Evolutionary conservation across 2,329 filamentous ascomycete genomes (phyloP).

Genomic region (Monilinia fructicola): DNA sequence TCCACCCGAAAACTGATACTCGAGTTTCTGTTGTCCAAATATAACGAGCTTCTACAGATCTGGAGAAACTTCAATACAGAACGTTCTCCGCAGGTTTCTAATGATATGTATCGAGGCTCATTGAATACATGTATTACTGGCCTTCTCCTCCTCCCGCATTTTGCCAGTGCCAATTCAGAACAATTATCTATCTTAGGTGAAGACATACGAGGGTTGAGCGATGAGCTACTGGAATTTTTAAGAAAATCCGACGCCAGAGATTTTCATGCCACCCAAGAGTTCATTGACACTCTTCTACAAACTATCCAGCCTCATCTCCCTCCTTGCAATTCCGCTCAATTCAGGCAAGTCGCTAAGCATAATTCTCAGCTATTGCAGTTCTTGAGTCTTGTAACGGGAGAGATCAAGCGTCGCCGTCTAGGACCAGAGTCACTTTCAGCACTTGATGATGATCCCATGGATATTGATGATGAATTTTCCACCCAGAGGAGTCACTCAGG

Average conservation of each 20-base stretch:
- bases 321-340: slow-evolving; percentile 27
- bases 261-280: slow-evolving; percentile 24
- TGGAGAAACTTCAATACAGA: slow-evolving; percentile 35
- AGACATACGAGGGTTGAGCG: slow-evolving; percentile 27
- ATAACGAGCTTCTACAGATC: slow-evolving; percentile 32
- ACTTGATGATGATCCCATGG: slow-evolving; percentile 56
- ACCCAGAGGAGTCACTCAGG: slow-evolving; percentile 56
- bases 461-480: slow-evolving; percentile 64
- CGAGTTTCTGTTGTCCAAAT: slow-evolving; percentile 38
- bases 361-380: slow-evolving; percentile 34
- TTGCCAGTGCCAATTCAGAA: slow-evolving; percentile 27
- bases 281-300: slow-evolving; percentile 35
- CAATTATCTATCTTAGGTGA: slow-evolving; percentile 30
- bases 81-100: slow-evolving; percentile 33
- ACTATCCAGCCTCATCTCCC: slow-evolving; percentile 38
- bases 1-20: slow-evolving; percentile 37
- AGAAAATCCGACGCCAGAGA: slow-evolving; percentile 27
- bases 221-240: slow-evolving; percentile 32
- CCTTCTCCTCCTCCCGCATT: slow-evolving; percentile 34
- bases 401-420: slow-evolving; percentile 28
- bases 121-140: slow-evolving; percentile 36
- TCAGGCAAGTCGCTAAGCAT: slow-evolving; percentile 28
- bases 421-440: slow-evolving; percentile 24
- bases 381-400: slow-evolving; percentile 32
- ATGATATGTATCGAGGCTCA: slow-evolving; percentile 36